A percentile compares a stretch with the other conserved stretches of the same genome.
phyloP scores from a whole-genome alignment of 768 basidiomycete genomes.

The Amanita subjunquillea region DNA sequence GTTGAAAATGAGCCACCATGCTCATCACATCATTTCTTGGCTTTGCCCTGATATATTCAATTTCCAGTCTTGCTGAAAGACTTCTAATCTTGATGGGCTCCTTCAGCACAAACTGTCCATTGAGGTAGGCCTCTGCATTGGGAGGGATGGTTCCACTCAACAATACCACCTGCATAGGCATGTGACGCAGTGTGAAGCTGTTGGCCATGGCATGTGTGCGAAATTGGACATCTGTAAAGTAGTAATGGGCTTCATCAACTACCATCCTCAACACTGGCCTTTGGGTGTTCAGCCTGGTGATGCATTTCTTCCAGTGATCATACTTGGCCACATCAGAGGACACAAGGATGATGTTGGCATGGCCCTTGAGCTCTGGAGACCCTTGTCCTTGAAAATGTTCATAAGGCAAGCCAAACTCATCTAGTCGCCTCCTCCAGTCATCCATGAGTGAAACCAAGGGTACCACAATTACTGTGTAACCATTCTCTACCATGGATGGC shows the following conservation, averaged over 20 bases:
- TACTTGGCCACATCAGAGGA: constrained; percentile 9
- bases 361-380: background rate
- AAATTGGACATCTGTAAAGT: background rate
- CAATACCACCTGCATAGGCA: too few relatives aligned
- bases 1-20: too few relatives aligned
- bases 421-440: constrained; percentile 13
- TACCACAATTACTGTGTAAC: constrained; percentile 11
- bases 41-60: too few relatives aligned
- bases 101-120: too few relatives aligned
- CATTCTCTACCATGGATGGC: constrained; percentile 8
- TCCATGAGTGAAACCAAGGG: constrained; percentile 13
- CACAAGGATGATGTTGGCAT: constrained; percentile 11
- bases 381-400: constrained; percentile 8
- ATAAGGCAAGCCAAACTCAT: constrained; percentile 7
- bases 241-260: background rate
- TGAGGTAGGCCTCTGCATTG: too few relatives aligned
- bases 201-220: too few relatives aligned
- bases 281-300: background rate
- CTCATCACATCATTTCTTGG: too few relatives aligned
- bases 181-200: too few relatives aligned
- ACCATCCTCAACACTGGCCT: background rate
- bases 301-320: constrained; percentile 4
- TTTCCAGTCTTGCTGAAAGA: too few relatives aligned
- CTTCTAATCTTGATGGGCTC: too few relatives aligned
- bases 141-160: too few relatives aligned